phyloP scores from a whole-genome alignment of 345 rosid genomes.

The Chamaenerion angustifolium region DNA sequence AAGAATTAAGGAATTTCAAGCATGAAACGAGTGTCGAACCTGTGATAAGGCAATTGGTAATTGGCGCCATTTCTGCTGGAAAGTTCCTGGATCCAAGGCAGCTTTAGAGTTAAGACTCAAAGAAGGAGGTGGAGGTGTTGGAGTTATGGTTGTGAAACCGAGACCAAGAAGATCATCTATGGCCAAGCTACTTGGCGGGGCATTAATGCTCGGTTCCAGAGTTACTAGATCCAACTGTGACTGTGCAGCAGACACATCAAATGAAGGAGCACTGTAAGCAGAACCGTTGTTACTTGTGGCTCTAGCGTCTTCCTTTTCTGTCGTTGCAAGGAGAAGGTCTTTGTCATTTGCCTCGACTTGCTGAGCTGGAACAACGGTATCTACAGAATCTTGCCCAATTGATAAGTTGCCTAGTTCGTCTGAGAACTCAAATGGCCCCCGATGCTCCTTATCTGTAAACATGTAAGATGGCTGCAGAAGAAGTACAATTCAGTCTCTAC shows the following conservation, averaged over 20 bases:
- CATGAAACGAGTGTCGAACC: constrained; percentile 22
- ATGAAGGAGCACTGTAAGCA: constrained; percentile 53
- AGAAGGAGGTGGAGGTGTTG: constrained; percentile 40
- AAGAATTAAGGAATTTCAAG: background rate
- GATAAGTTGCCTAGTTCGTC: constrained; percentile 64
- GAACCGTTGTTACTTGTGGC: constrained; percentile 39
- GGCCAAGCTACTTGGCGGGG: constrained; percentile 45
- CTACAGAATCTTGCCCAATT: constrained; percentile 49
- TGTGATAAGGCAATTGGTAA: constrained; percentile 52
- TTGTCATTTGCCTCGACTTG: constrained; percentile 79
- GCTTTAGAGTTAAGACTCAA: constrained; percentile 78
- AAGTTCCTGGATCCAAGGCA: constrained; percentile 61
- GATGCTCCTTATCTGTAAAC: constrained; percentile 91
- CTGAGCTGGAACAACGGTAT: constrained; percentile 42
- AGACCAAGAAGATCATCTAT: constrained; percentile 83
- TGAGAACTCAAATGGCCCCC: constrained; percentile 83
- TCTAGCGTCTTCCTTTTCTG: constrained; percentile 69
- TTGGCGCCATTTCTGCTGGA: constrained; percentile 93
- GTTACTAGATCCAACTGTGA: constrained; percentile 34
- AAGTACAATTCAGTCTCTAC: constrained; percentile 8
- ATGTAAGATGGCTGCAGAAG: constrained; percentile 86
- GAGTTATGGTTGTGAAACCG: constrained; percentile 36
- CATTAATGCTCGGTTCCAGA: constrained; percentile 21
- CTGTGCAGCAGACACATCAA: constrained; percentile 39
- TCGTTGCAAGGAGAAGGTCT: constrained; percentile 65